Base-by-base conservation (phyloP, 2,329 filamentous ascomycete genomes). In the Fusarium newnesense region DNA sequence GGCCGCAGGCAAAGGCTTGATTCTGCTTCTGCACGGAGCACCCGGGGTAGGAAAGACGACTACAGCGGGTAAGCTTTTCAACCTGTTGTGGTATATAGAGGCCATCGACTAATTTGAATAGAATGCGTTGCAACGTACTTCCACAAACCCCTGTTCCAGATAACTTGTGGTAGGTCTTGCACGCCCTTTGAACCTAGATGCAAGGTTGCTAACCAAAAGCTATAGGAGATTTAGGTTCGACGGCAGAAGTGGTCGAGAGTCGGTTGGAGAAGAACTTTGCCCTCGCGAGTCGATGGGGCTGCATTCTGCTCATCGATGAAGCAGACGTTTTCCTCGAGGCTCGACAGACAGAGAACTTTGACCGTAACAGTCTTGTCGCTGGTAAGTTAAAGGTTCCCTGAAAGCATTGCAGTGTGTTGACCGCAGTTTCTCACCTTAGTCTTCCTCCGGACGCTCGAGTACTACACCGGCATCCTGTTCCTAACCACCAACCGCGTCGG, bases 121-220 rank as follows among this genome's bases (percentile, higher is more conserved):
- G 70, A 71, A 49, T 68, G 69, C 0, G 56, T 72, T 18, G 69
- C 69, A 1, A 60, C 69, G 4, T 43, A 67, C 2, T 72, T 73
- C 36, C 54, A 36, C 12, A 65, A 64, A 4, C 67, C 72, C 0
- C 6, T 74, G 0, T 68, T 70, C 4, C 67, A 63, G 7, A 56
- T 69, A 4, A 71, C 70, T 2, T 70, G 66, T 9, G 69, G 69
- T 66, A 46, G 11, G 68, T 5, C 34, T 4, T n/a, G 61, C 9
- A 34, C 49, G 7, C 42, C 47, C 32, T 36, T 42, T 7, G 3
- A 5, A 7, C 4, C 13, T 8, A 12, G 15, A 3, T 1, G 4
- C n/a, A 18, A 9, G 12, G 6, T n/a, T 0, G 5, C 9, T 47
- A 21, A 57, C 4, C 10, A 3, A 2, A 2, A 0, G 4, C 3